Conservation (phyloP, 108 stramenopile species). For the Craspedostauros australis region DNA sequence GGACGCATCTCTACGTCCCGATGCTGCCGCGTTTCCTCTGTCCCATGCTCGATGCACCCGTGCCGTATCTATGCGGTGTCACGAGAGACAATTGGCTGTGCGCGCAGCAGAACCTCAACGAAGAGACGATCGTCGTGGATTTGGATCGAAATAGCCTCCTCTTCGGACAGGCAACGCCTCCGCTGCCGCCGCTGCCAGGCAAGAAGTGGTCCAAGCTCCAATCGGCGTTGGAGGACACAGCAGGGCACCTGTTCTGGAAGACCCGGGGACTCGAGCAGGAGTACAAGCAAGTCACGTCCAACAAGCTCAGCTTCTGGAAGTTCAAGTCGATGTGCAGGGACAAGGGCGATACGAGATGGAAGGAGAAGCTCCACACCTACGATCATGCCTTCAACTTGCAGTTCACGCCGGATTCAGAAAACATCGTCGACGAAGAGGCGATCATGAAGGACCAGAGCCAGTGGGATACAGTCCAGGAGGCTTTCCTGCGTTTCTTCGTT, state of each 20-base stretch:
- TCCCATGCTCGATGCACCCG: constrained; percentile 87
- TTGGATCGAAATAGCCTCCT: constrained; percentile 75
- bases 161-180: constrained; percentile 46
- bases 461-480: constrained; percentile 88
- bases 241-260: constrained; percentile 77
- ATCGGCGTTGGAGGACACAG: constrained; percentile 50
- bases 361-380: constrained; percentile 51
- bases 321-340: constrained; percentile 11
- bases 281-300: constrained; percentile 8
- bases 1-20: constrained; percentile 90
- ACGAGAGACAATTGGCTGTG: constrained; percentile 66
- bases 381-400: constrained; percentile 82
- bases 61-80: constrained; percentile 88
- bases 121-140: constrained; percentile 86
- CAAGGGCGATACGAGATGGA: constrained; percentile 54
- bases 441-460: constrained; percentile 40
- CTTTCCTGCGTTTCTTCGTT: constrained; percentile 84
- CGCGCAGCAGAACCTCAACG: constrained; percentile 61
- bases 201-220: constrained; percentile 71
- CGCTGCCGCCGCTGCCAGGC: constrained; percentile 56
- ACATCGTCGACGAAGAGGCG: constrained; percentile 20
- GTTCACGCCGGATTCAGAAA: constrained; percentile 52
- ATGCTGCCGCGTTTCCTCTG: constrained; percentile 70
- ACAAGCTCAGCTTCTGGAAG: not conserved
- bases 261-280: constrained; percentile 60